phyloP scores from a whole-genome alignment of 805 yeast genomes.

The Crinitomyces ghanaensis region DNA sequence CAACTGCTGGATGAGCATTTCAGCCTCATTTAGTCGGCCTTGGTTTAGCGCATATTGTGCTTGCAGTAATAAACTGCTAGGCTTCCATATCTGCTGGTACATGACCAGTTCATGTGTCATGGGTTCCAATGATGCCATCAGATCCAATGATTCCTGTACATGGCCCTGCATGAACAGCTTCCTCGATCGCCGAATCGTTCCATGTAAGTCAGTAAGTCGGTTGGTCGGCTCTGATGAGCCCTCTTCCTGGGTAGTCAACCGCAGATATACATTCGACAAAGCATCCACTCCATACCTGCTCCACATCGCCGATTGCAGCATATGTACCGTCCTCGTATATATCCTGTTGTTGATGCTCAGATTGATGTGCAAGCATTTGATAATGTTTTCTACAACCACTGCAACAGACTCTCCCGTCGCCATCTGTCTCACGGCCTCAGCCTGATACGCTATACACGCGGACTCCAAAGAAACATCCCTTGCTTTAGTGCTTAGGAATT shows the following conservation, averaged over 20 bases:
- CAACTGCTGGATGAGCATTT: constrained; percentile 7
- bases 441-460: constrained; percentile 11
- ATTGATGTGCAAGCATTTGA: constrained; percentile 14
- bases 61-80: constrained; percentile 8
- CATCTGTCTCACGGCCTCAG: constrained; percentile 11
- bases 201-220: constrained; percentile 4
- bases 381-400: constrained; percentile 31
- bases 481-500: constrained; percentile 47
- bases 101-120: constrained; percentile 6
- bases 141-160: neutral
- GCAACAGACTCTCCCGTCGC: constrained; percentile 10
- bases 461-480: constrained; percentile 25
- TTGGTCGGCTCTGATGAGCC: constrained; percentile 2
- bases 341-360: constrained; percentile 5
- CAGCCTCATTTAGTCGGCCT: constrained; percentile 5
- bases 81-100: constrained; percentile 12
- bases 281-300: constrained; percentile 12
- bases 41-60: constrained; percentile 8
- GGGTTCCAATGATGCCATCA: constrained; percentile 4
- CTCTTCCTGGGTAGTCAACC: constrained; percentile 1
- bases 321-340: too few relatives aligned
- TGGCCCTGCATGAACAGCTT: constrained; percentile 7
- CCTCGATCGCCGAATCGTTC: constrained; percentile 4
- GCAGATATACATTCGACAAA: constrained; percentile 11
- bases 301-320: constrained; percentile 14